Evolutionary conservation across 495 filamentous ascomycete genomes (phyloP), one percentile per base, ranked within the genome.

Genomic region (Podospora australis): DNA sequence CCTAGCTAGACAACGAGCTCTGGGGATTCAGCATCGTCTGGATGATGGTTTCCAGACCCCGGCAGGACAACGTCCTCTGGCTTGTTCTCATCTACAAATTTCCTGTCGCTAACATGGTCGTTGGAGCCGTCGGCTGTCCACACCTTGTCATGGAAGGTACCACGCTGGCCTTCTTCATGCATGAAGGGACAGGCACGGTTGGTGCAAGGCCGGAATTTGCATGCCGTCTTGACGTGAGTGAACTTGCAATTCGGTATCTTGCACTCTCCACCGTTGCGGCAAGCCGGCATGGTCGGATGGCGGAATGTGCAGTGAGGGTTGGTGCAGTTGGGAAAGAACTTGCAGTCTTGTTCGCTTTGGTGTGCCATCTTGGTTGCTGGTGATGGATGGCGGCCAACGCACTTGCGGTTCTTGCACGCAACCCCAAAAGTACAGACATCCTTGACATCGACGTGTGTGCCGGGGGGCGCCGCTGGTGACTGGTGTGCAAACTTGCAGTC

Each of bases 401-500:
- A 99, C 66, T 99, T 99, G 30, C 77, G 74, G 70, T 96, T 99
- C 65, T 90, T 92, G 79, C 92, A 99, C 16, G 88, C 87, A 4
- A 79, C 88, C 11, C 90, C 92, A 62, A 82, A 96, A 29, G 82
- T 72, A 70, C 92, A 99, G 24, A 73, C 70, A 59, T 96, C 90
- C 28, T 73, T 74, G 45, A 89, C 69, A 63, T 96, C 94, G 42
- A 96, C 69, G 2, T 81, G 74, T 11, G 61, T 64, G 19, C 84
- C 87, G n/a, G 83, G 84, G 13, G 87, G 86, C 29, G 91, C 90
- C 17, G 86, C 90, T 21, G 92, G 87, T 11, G 90, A 95, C 64
- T 96, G 92, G 58, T 99, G 92, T 21, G 87, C 92, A 63, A 87
- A 97, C 36, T 80, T 82, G 65, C 92, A 99, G 48, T 95, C 88